Conservation (phyloP, 768 basidiomycete species). For the Termitomyces sp. region DNA sequence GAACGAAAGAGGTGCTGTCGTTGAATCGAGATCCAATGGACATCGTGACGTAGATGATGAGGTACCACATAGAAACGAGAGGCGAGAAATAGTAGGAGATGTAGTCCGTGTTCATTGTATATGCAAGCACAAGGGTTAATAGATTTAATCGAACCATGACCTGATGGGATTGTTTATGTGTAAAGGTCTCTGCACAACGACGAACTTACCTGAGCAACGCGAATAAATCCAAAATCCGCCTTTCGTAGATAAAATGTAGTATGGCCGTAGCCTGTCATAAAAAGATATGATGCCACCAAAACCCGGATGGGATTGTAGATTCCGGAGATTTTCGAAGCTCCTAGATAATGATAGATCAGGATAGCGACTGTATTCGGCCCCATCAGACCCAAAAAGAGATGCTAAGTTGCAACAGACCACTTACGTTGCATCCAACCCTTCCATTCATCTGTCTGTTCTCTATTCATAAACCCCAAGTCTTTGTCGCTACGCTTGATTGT, state of each 20-base stretch:
- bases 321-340: constrained; percentile 87
- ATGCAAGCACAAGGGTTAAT: constrained; percentile 75
- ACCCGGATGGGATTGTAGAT: constrained; percentile 91
- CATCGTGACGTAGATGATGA: constrained; percentile 83
- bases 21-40: constrained; percentile 67
- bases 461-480: constrained; percentile 83
- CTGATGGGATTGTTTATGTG: constrained; percentile 23
- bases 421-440: constrained; percentile 97
- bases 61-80: constrained; percentile 86
- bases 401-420: constrained; percentile 16
- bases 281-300: constrained; percentile 83
- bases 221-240: constrained; percentile 76
- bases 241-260: constrained; percentile 87
- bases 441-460: constrained; percentile 96
- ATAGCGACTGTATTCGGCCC: constrained; percentile 58
- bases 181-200: background rate
- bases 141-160: constrained; percentile 82
- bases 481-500: constrained; percentile 71
- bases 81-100: constrained; percentile 90
- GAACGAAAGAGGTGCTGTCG: constrained; percentile 57
- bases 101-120: constrained; percentile 90
- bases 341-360: constrained; percentile 88
- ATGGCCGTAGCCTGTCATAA: constrained; percentile 93
- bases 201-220: constrained; percentile 60
- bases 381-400: constrained; percentile 6